Conservation (phyloP, 176 grass and related monocot species). For the Carex parvula region DNA sequence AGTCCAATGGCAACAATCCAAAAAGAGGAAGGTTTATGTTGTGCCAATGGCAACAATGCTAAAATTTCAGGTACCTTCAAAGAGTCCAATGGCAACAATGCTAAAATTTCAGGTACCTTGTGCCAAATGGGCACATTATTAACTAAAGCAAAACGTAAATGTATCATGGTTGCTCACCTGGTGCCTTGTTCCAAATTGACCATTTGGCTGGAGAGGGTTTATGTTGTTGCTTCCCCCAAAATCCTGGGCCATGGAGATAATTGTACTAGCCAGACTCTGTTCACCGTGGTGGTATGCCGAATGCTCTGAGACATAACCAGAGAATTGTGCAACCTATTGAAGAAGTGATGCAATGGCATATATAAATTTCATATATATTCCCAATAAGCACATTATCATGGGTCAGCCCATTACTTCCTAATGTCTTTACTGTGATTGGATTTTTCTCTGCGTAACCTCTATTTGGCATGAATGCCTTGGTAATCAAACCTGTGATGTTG, state of each 20-base stretch:
- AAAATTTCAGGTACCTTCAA: no score
- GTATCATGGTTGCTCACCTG: slow-evolving; percentile 23
- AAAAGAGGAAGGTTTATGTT: no score
- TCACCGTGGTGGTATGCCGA: slow-evolving; percentile 55
- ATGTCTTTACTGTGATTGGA: no score
- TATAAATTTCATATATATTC: neutral
- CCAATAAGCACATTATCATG: neutral
- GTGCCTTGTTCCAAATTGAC: slow-evolving; percentile 50
- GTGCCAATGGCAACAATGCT: no score
- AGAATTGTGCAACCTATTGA: slow-evolving; percentile 42
- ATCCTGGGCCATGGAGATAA: slow-evolving; percentile 56
- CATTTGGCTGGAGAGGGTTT: slow-evolving; percentile 39
- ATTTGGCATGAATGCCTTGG: no score
- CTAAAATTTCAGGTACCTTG: neutral
- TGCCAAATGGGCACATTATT: neutral
- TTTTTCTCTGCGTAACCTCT: no score
- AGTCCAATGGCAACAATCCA: neutral
- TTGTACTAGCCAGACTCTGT: slow-evolving; percentile 37
- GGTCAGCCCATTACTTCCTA: no score
- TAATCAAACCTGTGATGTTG: no score
- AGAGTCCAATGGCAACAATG: no score
- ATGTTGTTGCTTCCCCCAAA: slow-evolving; percentile 56
- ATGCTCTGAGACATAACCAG: slow-evolving; percentile 48
- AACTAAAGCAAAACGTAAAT: neutral
- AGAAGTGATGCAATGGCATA: neutral